These are phyloP conservation scores for Zygosaccharomyces pseudorouxii DNA, from an alignment of 805 yeast genomes.

Conservation along the genomic window DNA sequence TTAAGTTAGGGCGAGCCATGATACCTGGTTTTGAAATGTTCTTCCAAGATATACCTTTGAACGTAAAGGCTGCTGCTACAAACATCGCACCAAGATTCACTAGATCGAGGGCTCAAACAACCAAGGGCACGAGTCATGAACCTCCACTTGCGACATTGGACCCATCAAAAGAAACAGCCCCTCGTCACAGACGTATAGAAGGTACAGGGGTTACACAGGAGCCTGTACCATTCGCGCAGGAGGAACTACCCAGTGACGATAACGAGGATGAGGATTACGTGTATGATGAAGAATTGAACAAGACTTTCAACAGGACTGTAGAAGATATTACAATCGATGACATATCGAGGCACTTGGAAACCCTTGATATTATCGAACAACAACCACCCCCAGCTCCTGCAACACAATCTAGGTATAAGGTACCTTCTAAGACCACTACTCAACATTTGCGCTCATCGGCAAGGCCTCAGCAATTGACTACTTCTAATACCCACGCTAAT, in stretches of 20 bases:
- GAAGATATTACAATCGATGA: slow-evolving; percentile 39
- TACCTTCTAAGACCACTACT: slow-evolving; percentile 29
- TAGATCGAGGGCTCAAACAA: not conserved
- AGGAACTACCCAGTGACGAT: slow-evolving; percentile 32
- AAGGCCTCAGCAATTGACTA: slow-evolving; percentile 10
- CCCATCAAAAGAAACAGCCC: slow-evolving; percentile 5
- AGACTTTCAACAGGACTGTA: slow-evolving; percentile 36
- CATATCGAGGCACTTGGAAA: slow-evolving; percentile 36
- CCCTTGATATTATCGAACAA: slow-evolving; percentile 30
- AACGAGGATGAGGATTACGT: slow-evolving; percentile 36
- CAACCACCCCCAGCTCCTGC: slow-evolving; percentile 4
- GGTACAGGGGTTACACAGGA: slow-evolving; percentile 14
- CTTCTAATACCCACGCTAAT: slow-evolving; percentile 16
- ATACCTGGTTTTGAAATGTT: slow-evolving; percentile 42
- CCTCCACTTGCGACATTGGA: not conserved
- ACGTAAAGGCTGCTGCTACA: not conserved
- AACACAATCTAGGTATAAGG: slow-evolving; percentile 20
- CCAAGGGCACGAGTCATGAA: slow-evolving; percentile 1
- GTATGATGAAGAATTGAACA: slow-evolving; percentile 35
- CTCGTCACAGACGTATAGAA: slow-evolving; percentile 9
- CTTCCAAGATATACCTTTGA: slow-evolving; percentile 7
- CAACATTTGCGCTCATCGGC: slow-evolving; percentile 24
- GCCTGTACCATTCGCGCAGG: slow-evolving; percentile 30
- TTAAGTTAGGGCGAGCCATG: slow-evolving; percentile 57
- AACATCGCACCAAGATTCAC: not conserved